Conservation (phyloP, 495 filamentous ascomycete genomes). For the Hypoxylon fragiforme region DNA sequence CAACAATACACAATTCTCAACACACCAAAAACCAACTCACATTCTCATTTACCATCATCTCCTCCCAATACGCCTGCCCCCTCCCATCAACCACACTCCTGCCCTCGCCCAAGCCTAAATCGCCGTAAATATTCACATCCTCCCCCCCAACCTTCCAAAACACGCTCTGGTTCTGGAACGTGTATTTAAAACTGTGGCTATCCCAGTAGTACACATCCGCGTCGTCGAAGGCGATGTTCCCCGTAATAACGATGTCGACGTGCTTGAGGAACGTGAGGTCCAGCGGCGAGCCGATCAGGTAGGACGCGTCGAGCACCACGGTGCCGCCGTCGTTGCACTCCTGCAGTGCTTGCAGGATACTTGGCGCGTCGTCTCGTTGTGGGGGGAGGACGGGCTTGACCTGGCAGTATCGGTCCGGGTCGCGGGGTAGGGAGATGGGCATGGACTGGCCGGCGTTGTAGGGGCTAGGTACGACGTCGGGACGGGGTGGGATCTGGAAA, state of each 20-base stretch:
- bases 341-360: slow-evolving; percentile 61
- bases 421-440: slow-evolving; percentile 18
- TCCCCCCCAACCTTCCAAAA: slow-evolving; percentile 41
- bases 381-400: slow-evolving; percentile 10
- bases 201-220: slow-evolving; percentile 38
- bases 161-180: slow-evolving; percentile 34
- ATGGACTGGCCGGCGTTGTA: slow-evolving; percentile 14
- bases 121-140: slow-evolving; percentile 39
- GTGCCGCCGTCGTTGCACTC: slow-evolving; percentile 69
- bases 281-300: slow-evolving; percentile 66
- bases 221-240: slow-evolving; percentile 26
- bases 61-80: slow-evolving; percentile 72
- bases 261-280: slow-evolving; percentile 66
- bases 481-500: slow-evolving; percentile 20
- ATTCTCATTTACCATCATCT: slow-evolving; percentile 52
- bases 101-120: slow-evolving; percentile 19
- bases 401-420: slow-evolving; percentile 17
- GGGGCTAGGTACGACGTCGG: slow-evolving; percentile 17
- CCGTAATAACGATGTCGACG: slow-evolving; percentile 56
- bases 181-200: slow-evolving; percentile 35
- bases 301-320: slow-evolving; percentile 61
- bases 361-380: slow-evolving; percentile 57
- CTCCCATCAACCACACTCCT: slow-evolving; percentile 35
- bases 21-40: no score
- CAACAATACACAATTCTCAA: no score